Evolutionary conservation across 139 green algal species (phyloP), one percentile per base, ranked within the genome.

Genomic region (Gonium pectorale): DNA sequence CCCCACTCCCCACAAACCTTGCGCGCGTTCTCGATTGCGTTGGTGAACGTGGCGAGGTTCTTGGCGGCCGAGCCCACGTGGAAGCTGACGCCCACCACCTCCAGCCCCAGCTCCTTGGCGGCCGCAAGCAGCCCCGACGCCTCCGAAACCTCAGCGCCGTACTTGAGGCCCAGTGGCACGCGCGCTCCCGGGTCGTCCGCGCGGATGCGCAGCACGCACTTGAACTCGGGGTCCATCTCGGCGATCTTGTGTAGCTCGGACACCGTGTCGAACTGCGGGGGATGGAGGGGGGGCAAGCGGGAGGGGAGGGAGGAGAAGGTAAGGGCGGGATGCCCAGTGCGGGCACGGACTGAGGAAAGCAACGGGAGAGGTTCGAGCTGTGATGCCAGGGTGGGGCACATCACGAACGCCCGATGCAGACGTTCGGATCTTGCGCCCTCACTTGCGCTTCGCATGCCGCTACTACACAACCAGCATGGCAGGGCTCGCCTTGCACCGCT

Each of bases 171-270:
- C 54, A 98, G 88, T 31, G 89, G 90, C 54, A 95, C 95, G 24
- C 92, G 87, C 1, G 95, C 94, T 7, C 90, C 84, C 1, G 91
- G 93, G 90, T 97, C 95, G 73, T 96, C 94, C 60, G 96, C 96
- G 31, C 95, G 93, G 70, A 99, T 96, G 72, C 97, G 94, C 81
- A 99, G 92, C 88, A 99, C 86, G 70, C 60, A 81, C 74, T 92
- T 85, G 72, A 94, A 91, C 29, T 78, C 78, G 21, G 94, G 94
- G 86, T 96, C 86, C 62, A 88, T 70, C 46, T 82, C 74, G 19
- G 93, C 93, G 51, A 98, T 92, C 92, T 99, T 99, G 71, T 93
- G 74, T 35, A 99, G 93, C 94, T 99, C 97, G 46, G 62, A 88
- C 84, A 91, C 91, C 2, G 94, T 97, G 90, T 99, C 97, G 86